phyloP scores from a whole-genome alignment of 2,329 filamentous ascomycete genomes.

The Venturia effusa region DNA sequence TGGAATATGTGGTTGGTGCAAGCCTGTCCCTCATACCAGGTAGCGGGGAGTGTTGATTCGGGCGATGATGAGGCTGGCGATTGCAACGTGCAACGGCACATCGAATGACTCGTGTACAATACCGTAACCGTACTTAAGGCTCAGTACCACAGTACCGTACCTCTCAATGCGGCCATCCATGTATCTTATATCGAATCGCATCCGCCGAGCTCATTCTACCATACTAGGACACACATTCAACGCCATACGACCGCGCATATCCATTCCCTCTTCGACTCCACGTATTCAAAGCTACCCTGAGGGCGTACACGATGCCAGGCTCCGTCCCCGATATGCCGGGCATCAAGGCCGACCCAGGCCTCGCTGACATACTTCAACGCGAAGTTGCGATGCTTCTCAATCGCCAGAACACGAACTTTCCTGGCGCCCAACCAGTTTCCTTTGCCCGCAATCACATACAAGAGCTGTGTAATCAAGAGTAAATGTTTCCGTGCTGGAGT shows the following conservation, averaged over 20 bases:
- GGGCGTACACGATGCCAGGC: neutral
- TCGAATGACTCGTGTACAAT: neutral
- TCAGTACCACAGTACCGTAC: no score
- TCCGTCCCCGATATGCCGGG: conserved; percentile 25
- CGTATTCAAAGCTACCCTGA: neutral
- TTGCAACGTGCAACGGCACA: no score
- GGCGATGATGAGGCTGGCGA: neutral
- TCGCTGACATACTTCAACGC: conserved; percentile 45
- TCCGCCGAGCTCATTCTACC: neutral
- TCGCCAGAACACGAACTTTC: conserved; percentile 59
- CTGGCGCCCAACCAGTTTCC: conserved; percentile 88
- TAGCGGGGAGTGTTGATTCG: neutral
- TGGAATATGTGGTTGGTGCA: neutral
- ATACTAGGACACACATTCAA: neutral
- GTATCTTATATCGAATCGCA: no score
- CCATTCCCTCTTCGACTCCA: neutral
- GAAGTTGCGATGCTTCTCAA: conserved; percentile 69
- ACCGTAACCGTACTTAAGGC: no score
- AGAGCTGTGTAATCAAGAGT: conserved; percentile 74
- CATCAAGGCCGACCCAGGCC: conserved; percentile 16
- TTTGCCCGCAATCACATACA: conserved; percentile 72
- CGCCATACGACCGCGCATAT: neutral
- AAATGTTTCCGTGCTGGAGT: no score
- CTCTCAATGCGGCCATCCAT: no score
- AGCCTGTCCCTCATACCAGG: neutral